Evolutionary conservation across 768 basidiomycete genomes (phyloP).

Genomic region (Mycena galopus): DNA sequence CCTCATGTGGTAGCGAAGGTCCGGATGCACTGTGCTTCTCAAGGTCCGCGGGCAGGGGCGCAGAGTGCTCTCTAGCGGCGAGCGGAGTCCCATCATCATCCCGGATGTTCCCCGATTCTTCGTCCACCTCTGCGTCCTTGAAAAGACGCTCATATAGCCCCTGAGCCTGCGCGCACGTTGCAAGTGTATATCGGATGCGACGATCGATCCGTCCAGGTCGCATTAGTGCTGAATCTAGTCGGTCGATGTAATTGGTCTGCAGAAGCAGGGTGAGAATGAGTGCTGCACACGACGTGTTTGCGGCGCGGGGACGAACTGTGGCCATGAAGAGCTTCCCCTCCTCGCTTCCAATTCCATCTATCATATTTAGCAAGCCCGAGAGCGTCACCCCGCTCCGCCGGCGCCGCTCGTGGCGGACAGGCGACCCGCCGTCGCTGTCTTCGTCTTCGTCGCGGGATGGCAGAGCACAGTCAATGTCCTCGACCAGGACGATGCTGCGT

Average conservation of each 20-base stretch:
- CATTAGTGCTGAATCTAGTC: conserved; percentile 68
- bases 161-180: conserved; percentile 60
- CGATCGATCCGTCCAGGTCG: conserved; percentile 71
- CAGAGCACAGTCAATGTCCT: conserved; percentile 56
- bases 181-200: conserved; percentile 64
- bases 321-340: conserved; percentile 75
- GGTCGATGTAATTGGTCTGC: conserved; percentile 69
- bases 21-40: not conserved
- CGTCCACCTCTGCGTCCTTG: conserved; percentile 31
- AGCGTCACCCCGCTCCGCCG: conserved; percentile 59
- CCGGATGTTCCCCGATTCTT: not conserved
- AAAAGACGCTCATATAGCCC: conserved; percentile 66
- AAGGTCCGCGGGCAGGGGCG: not conserved
- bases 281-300: not conserved
- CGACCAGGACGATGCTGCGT: conserved; percentile 51
- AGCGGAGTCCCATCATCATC: not conserved
- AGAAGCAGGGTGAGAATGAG: not conserved
- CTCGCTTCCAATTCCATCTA: conserved; percentile 73
- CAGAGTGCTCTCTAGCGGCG: not conserved
- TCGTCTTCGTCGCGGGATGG: conserved; percentile 61
- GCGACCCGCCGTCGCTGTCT: conserved; percentile 37
- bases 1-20: not conserved
- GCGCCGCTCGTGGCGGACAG: conserved; percentile 34
- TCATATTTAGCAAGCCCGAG: conserved; percentile 69
- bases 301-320: conserved; percentile 54